These are phyloP conservation scores for Yamadazyma takamatsuzukensis DNA, from an alignment of 805 yeast genomes.

Conservation along the genomic window DNA sequence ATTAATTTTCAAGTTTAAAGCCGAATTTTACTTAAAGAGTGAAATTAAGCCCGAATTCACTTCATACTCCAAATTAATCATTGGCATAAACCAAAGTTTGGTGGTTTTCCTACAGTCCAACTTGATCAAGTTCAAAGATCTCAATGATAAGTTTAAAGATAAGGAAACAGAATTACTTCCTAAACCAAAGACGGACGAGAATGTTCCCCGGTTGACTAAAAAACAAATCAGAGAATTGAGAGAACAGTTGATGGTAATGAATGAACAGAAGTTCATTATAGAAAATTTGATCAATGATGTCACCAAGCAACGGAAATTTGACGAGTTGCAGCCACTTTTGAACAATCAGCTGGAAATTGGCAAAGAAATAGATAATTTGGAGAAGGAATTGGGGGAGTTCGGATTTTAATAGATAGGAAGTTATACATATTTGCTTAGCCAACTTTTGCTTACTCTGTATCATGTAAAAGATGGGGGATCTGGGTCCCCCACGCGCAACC, in stretches of 20 bases:
- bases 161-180: conserved; percentile 15
- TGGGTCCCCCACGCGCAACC: no score
- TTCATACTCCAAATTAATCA: conserved; percentile 29
- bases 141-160: conserved; percentile 46
- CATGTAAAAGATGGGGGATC: no score
- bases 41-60: conserved; percentile 13
- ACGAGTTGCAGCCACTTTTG: conserved; percentile 62
- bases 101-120: conserved; percentile 63
- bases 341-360: conserved; percentile 57
- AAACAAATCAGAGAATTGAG: conserved; percentile 55
- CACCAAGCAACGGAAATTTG: conserved; percentile 68
- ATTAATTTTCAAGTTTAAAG: conserved; percentile 20
- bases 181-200: conserved; percentile 9
- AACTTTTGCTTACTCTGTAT: no score
- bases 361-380: conserved; percentile 44
- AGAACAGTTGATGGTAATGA: conserved; percentile 79
- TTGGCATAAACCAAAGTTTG: conserved; percentile 55
- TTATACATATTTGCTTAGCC: no score
- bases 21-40: conserved; percentile 14
- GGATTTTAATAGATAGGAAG: conserved; percentile 26
- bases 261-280: conserved; percentile 77
- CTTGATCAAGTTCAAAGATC: conserved; percentile 57
- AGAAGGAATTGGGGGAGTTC: conserved; percentile 52
- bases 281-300: conserved; percentile 59
- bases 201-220: conserved; percentile 37